Conservation (phyloP, 1,139 yeast species). For the Candida buenavistaensis region DNA sequence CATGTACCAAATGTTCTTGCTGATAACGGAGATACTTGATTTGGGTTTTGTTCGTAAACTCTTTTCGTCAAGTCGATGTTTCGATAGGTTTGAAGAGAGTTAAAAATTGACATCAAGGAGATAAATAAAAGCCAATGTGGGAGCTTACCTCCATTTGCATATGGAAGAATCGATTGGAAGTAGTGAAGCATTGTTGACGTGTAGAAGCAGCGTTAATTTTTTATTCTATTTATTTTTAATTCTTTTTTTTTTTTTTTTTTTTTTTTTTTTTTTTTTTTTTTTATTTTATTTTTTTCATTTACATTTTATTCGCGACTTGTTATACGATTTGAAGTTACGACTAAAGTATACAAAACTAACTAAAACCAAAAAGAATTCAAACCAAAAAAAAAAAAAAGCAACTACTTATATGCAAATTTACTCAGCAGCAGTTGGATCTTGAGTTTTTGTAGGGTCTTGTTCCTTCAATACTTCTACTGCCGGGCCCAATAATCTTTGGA, state of each 20-base stretch:
- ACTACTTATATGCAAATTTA: conserved; percentile 3
- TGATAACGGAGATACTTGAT: conserved; percentile 66
- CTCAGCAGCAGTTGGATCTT: conserved; percentile 9
- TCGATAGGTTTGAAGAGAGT: conserved; percentile 81
- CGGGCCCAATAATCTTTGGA: conserved; percentile 91
- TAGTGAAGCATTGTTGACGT: conserved; percentile 16
- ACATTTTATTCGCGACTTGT: no score
- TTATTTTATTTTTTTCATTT: no score
- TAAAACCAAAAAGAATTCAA: no score
- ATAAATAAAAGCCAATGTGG: conserved; percentile 57
- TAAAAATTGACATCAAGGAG: conserved; percentile 86
- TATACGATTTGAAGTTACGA: no score
- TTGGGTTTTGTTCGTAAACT: conserved; percentile 57
- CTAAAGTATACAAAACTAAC: no score
- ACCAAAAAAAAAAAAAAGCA: conserved; percentile 3
- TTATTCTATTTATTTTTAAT: neutral
- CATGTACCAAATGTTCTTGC: conserved; percentile 98
- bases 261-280: no score
- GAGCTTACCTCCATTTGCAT: conserved; percentile 37
- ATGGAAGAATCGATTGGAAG: conserved; percentile 25
- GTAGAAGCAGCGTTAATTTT: neutral
- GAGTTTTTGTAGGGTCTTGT: conserved; percentile 67
- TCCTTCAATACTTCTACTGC: conserved; percentile 77
- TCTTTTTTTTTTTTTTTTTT: neutral
- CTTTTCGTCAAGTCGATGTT: conserved; percentile 63